These are phyloP conservation scores for Yarrowia phangngaensis DNA, from an alignment of 805 yeast species.

Conservation along the genomic window DNA sequence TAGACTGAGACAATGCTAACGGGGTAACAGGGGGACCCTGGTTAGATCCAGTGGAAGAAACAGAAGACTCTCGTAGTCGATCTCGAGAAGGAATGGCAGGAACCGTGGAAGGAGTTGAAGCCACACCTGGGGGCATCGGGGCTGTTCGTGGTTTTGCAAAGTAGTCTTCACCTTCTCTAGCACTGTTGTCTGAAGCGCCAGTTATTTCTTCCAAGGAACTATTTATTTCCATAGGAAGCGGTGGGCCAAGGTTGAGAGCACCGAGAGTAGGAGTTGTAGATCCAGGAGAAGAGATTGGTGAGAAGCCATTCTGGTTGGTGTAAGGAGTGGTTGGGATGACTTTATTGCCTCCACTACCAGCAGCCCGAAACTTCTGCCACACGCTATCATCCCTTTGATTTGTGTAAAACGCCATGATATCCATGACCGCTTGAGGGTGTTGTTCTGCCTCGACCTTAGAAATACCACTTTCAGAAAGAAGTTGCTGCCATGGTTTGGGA, in stretches of 20 bases:
- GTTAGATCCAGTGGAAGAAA: background rate
- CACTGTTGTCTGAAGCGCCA: background rate
- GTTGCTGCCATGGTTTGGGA: slow-evolving; percentile 88
- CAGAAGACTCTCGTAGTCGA: background rate
- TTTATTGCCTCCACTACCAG: slow-evolving; percentile 12
- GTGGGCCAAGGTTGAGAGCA: slow-evolving; percentile 16
- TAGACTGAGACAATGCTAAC: slow-evolving; percentile 11
- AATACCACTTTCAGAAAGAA: slow-evolving; percentile 82
- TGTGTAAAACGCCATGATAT: slow-evolving; percentile 76
- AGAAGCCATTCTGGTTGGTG: slow-evolving; percentile 13
- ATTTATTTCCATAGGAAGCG: slow-evolving; percentile 3
- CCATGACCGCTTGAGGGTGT: slow-evolving; percentile 92
- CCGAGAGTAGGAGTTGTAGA: slow-evolving; percentile 17
- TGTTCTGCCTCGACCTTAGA: slow-evolving; percentile 81
- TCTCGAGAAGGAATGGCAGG: slow-evolving; percentile 29
- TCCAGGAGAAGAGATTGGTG: slow-evolving; percentile 24
- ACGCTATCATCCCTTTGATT: slow-evolving; percentile 33
- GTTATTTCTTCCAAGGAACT: background rate
- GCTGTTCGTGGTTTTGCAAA: slow-evolving; percentile 38
- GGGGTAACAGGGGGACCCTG: slow-evolving; percentile 21
- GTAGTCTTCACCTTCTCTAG: slow-evolving; percentile 11
- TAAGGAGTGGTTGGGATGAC: slow-evolving; percentile 19
- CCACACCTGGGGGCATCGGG: slow-evolving; percentile 35
- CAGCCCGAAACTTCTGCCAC: slow-evolving; percentile 35
- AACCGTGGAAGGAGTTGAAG: slow-evolving; percentile 21